Base-by-base conservation (phyloP, 768 basidiomycete species). In the Chlorophyllum brunneum region DNA sequence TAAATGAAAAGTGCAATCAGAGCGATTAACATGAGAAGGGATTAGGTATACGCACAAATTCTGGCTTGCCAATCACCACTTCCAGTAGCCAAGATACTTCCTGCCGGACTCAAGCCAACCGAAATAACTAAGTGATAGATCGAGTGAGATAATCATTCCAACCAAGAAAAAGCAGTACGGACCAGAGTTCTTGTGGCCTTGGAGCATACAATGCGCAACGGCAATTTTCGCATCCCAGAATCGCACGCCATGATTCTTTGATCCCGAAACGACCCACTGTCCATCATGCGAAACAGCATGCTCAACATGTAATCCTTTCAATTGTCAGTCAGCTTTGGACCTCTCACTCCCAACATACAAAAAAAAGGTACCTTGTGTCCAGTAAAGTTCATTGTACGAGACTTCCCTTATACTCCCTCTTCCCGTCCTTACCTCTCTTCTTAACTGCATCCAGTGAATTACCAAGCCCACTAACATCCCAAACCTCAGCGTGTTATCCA, bases 401-500 rank as follows among this genome's bases (percentile, higher is more conserved):
- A 18, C 67, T 67, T n/a, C 49, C 59, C 36, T 49, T 58, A 51
- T 64, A 62, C 9, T 50, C 87, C 77, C 49, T 88, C 74, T 70
- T 90, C 85, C 71, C 89, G 85, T 86, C 85, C 18, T 33, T 38
- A 44, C 38, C 26, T 22, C 44, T 30, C 55, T 54, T 49, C 48
- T 23, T 31, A 31, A 38, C n/a, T 5, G 8, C 49, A 31, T 26
- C 82, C 84, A 79, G 82, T 29, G 83, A 85, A 33, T 80, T 80
- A 30, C 88, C 82, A 59, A 95, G 75, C 44, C 80, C 83, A 61
- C 83, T 82, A 11, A 92, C 75, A 63, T 92, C 88, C 88, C 91
- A 92, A 54, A 82, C 65, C 89, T 88, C 55, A 93, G 62, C 39
- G 86, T 88, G 72, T 87, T 85, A 64, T 92, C 91, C 59, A 92